Base-by-base conservation (phyloP, 2,329 filamentous ascomycete genomes). In the Keithomyces neogunnii region DNA sequence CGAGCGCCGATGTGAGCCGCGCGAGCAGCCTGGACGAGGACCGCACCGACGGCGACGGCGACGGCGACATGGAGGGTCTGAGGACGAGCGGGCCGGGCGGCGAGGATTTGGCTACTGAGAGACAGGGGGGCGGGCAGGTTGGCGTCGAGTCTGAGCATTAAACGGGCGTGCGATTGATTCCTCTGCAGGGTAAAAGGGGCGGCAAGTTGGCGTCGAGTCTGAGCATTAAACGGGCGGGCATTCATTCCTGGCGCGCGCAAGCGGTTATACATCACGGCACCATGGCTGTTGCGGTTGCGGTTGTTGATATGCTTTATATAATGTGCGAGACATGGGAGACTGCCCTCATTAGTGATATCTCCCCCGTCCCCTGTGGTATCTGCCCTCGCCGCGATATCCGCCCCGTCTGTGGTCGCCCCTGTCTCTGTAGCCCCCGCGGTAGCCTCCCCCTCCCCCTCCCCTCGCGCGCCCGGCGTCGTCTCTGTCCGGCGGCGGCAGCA, bases 1-100 rank as follows among this genome's bases (percentile, higher is more conserved):
- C 76, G 1, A 89, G 85, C 57, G 79, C 76, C 1, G 75, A 81
- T 50, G 74, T 89, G 13, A 91, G 87, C 63, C 79, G 82, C 55
- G 86, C 88, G 1, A 90, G 83, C 59, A 92, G 86, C 61, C 67
- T 88, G 26, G 50, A 51, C 19, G 54, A 54, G 19, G 29, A 11
- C 6, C 11, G 7, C 30, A 48, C 50, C n/a, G 52, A 32, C 8
- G 50, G 26, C 5, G 51, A 46, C 1, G 51, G 45, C 8, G 57
- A 62, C 2, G 60, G 55, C 1, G 61, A 58, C 2, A 46, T 69
- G 19, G 62, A 64, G 30, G 65, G 66, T 0, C 62, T 73, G 2
- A 69, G 63, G 59, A 61, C 63, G 1, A 68, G 65, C 46, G 70
- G 68, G 0, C 69, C 69, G 0, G 52, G 53, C 0, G 69, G 71